Evolutionary conservation across 2,329 filamentous ascomycete genomes (phyloP), one percentile per base, ranked within the genome.

Genomic region (Gnomoniopsis sp.): DNA sequence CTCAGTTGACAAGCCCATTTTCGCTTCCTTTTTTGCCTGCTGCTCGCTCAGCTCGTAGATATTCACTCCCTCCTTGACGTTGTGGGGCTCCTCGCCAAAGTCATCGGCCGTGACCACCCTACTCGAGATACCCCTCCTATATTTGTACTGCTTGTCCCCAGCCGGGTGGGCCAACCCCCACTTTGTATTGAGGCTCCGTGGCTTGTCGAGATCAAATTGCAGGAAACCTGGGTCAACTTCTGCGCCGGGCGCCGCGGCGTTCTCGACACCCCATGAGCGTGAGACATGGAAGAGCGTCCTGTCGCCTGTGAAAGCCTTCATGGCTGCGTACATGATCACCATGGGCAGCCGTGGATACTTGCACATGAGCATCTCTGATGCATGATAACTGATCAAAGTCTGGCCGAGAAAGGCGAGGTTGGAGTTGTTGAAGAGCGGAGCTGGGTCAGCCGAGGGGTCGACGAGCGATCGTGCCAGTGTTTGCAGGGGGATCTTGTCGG

Each of bases 191-290:
- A 75, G 70, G 22, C 78, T 69, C 21, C 79, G 78, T 17, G 75
- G 70, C 53, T 72, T 69, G 55, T 81, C 73, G 70, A 75, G 75
- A 75, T 76, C 77, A 79, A 92, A 96, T 71, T 98, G 95, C 61
- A 99, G 79, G 55, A 96, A 79, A 6, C 93, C 95, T 0, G 93
- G 88, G 71, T 99, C 95, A 57, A 98, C 93, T 76, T 98, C 93
- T 60, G 85, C 85, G 53, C 93, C 95, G 0, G 95, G 95, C 21
- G 86, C 88, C 12, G 89, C 90, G n/a, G 91, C 93, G 47, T 81
- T 77, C 72, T 98, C 93, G 17, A 98, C 86, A 75, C 95, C 95
- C 95, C 95, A 99, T 76, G 95, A 89, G 62, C 82, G 79, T 17
- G 90, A 86, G 64, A 98, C 83, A 21, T 86, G 79, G 53, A 87